Evolutionary conservation across 2,329 filamentous ascomycete genomes (phyloP), one percentile per base, ranked within the genome.

Genomic region (Talaromyces sp.): DNA sequence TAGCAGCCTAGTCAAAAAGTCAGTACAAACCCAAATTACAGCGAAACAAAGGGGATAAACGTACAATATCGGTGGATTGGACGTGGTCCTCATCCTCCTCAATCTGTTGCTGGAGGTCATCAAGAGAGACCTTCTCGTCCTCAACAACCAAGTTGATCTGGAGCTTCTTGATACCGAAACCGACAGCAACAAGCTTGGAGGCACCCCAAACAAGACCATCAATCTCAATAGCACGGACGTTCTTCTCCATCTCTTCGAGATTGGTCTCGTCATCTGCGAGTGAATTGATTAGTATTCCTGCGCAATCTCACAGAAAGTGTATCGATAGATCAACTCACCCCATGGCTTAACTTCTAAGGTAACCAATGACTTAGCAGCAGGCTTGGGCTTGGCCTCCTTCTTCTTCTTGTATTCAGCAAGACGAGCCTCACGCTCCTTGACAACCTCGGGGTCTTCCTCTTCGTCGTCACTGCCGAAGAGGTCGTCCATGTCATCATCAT

Each of bases 91-190:
- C 94, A 70, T 92, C 84, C 67, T 84, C 89, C 72, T 85, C 84
- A 70, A 97, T 95, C 81, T 89, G 71, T 74, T 90, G 86, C 83
- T 96, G 85, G 67, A 99, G 87, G 63, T 97, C 93, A 68, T 88
- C 84, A 65, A 89, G 76, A 66, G 89, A 92, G 73, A 99, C 77
- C 85, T 97, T 97, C 66, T 97, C 93, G 75, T 99, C 94, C 83
- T 97, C 94, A 65, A 97, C 81, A 69, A 97, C 91, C 68, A 97
- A 79, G 87, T 90, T 97, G 83, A 99, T 96, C 85, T 97, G 93
- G 64, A 99, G 87, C 86, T 97, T 97, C 84, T 89, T 94, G 83
- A 99, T 95, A 83, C 94, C 94, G 84, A 90, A 99, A 72, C 92
- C 93, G 70, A 99, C 87, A 66, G 92, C 77, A 54, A 96, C 87